phyloP scores from a whole-genome alignment of 805 yeast species.

The Saccharomycopsis guyanensis region DNA sequence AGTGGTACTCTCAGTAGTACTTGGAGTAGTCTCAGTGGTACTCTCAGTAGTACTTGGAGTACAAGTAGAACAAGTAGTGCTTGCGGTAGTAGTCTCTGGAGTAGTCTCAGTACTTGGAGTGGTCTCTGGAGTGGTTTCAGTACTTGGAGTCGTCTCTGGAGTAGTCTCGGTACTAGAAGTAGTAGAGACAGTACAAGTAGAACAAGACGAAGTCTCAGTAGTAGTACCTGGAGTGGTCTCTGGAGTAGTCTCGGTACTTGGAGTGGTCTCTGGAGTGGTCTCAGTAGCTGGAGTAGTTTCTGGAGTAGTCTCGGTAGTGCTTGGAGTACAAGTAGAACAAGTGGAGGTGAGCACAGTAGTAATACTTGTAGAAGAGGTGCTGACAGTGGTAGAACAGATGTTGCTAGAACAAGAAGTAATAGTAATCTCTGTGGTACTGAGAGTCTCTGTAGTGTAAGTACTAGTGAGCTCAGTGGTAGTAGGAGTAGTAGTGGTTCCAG shows the following conservation, averaged over 20 bases:
- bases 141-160: constrained; percentile 1
- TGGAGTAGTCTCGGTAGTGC: not conserved
- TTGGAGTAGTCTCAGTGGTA: constrained; percentile 6
- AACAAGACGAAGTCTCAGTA: not conserved
- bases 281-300: constrained; percentile 1
- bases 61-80: too few relatives aligned
- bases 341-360: constrained; percentile 17
- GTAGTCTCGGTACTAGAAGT: not conserved
- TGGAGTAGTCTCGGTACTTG: constrained; percentile 3
- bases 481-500: constrained; percentile 6
- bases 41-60: constrained; percentile 2
- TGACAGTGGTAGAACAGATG: constrained; percentile 7
- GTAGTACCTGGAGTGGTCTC: constrained; percentile 5
- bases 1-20: not conserved
- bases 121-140: not conserved
- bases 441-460: not conserved
- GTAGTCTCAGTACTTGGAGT: constrained; percentile 2
- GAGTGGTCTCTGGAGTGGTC: constrained; percentile 6
- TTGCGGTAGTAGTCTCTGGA: not conserved
- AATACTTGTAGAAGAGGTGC: constrained; percentile 9
- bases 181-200: not conserved
- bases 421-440: constrained; percentile 13
- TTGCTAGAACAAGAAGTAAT: constrained; percentile 19
- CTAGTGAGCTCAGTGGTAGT: constrained; percentile 1
- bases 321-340: constrained; percentile 8